A percentile compares a stretch with the other conserved stretches of the same genome.
Conservation (phyloP, 805 yeast genomes). For the Myxozyma lipomycoides region DNA sequence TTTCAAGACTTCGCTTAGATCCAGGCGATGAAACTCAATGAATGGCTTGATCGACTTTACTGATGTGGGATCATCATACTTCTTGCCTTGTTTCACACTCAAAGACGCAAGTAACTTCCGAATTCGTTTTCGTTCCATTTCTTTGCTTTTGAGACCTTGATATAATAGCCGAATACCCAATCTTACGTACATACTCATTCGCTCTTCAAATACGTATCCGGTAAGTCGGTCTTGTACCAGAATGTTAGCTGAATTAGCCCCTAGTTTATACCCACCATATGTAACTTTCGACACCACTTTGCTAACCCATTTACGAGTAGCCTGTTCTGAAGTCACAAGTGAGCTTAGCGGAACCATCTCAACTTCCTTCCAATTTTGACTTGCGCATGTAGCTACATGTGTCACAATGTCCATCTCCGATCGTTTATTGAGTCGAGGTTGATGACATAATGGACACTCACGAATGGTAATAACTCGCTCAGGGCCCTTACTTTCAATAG, state of each 20-base stretch:
- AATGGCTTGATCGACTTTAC: constrained; percentile 67
- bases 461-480: constrained; percentile 55
- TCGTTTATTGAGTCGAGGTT: constrained; percentile 51
- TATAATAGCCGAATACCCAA: constrained; percentile 82
- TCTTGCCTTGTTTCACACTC: constrained; percentile 76
- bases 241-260: constrained; percentile 89
- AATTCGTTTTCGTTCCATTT: constrained; percentile 53
- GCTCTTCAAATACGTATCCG: constrained; percentile 87
- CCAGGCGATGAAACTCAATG: constrained; percentile 75
- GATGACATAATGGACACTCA: constrained; percentile 77
- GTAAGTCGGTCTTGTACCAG: constrained; percentile 87
- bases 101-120: constrained; percentile 58
- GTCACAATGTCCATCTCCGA: constrained; percentile 69
- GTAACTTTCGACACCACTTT: constrained; percentile 77
- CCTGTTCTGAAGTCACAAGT: constrained; percentile 67
- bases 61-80: constrained; percentile 71
- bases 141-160: constrained; percentile 58
- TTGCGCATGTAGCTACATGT: constrained; percentile 83
- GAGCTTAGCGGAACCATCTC: constrained; percentile 59
- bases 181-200: constrained; percentile 83
- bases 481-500: constrained; percentile 11
- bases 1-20: constrained; percentile 61
- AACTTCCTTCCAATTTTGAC: constrained; percentile 68
- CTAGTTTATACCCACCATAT: constrained; percentile 81
- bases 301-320: constrained; percentile 84